Conservation (phyloP, 495 filamentous ascomycete genomes). For the Monascus purpureus region DNA sequence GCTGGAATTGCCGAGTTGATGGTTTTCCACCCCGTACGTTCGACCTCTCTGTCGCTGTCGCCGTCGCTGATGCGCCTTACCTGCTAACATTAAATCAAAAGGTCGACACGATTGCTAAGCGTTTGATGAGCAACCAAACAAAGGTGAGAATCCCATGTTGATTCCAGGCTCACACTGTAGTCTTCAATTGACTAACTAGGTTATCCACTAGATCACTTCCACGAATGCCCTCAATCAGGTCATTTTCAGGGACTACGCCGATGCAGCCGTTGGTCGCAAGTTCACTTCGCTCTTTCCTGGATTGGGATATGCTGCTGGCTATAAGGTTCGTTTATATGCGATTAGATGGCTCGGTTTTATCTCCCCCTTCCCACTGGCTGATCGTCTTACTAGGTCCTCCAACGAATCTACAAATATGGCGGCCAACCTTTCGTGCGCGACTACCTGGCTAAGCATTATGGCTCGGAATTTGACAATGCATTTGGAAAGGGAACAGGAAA, state of each 20-base stretch:
- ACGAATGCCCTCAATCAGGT: constrained; percentile 60
- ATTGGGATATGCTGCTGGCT: constrained; percentile 91
- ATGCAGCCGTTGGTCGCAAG: constrained; percentile 52
- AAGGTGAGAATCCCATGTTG: constrained; percentile 36
- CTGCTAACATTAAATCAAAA: constrained; percentile 24
- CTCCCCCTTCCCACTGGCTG: no score
- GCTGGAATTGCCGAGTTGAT: constrained; percentile 93
- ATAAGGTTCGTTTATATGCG: constrained; percentile 73
- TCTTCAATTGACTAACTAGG: not conserved
- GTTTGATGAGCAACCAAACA: constrained; percentile 95
- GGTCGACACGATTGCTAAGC: constrained; percentile 97
- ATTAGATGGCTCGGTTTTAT: no score
- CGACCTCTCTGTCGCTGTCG: constrained; percentile 1
- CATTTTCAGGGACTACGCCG: constrained; percentile 85
- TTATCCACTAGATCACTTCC: constrained; percentile 39
- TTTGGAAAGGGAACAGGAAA: constrained; percentile 97
- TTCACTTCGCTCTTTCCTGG: constrained; percentile 96
- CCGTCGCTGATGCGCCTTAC: not conserved
- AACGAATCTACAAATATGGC: constrained; percentile 98
- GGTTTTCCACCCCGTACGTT: constrained; percentile 84
- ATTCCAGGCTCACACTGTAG: not conserved
- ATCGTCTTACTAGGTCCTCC: constrained; percentile 45
- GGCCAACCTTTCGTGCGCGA: constrained; percentile 93
- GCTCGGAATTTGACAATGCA: constrained; percentile 64
- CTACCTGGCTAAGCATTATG: constrained; percentile 71